Percentiles rank a stretch among this genome's conserved stretches.
Evolutionary conservation across 2,329 filamentous ascomycete species (phyloP).

Genomic region (Pseudocercospora crystallina): DNA sequence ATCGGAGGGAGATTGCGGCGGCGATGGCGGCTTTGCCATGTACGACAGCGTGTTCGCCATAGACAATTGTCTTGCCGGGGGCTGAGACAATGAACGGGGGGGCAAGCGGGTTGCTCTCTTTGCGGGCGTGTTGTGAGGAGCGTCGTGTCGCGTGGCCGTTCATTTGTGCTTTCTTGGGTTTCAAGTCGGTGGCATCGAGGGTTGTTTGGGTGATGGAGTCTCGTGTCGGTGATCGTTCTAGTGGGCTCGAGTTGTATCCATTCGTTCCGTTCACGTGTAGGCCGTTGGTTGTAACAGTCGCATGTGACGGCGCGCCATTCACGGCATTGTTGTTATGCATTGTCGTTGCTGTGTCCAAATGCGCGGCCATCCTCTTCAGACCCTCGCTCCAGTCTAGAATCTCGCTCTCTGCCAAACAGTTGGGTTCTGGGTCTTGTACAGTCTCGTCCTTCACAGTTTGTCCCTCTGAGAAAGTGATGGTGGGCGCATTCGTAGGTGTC

Average conservation of each 20-base stretch:
- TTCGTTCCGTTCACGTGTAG: neutral
- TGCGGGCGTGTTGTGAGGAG: constrained; percentile 19
- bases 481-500: too few relatives aligned
- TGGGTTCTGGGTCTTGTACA: too few relatives aligned
- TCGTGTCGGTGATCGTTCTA: constrained; percentile 1
- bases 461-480: too few relatives aligned
- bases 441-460: too few relatives aligned
- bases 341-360: too few relatives aligned
- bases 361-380: too few relatives aligned
- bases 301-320: too few relatives aligned
- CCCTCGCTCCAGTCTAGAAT: too few relatives aligned
- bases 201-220: constrained; percentile 4
- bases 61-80: constrained; percentile 96
- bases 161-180: neutral
- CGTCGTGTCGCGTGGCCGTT: constrained; percentile 2
- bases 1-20: constrained; percentile 89
- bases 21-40: constrained; percentile 95
- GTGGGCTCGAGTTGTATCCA: too few relatives aligned
- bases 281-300: constrained; percentile 2
- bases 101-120: constrained; percentile 60
- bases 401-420: too few relatives aligned
- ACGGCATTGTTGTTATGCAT: too few relatives aligned
- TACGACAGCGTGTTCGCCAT: constrained; percentile 97
- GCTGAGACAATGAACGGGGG: constrained; percentile 97
- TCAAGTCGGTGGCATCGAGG: neutral